A percentile compares a stretch with the other conserved stretches of the same genome.
Conservation (phyloP, 768 basidiomycete genomes). For the Dioszegia hungarica region DNA sequence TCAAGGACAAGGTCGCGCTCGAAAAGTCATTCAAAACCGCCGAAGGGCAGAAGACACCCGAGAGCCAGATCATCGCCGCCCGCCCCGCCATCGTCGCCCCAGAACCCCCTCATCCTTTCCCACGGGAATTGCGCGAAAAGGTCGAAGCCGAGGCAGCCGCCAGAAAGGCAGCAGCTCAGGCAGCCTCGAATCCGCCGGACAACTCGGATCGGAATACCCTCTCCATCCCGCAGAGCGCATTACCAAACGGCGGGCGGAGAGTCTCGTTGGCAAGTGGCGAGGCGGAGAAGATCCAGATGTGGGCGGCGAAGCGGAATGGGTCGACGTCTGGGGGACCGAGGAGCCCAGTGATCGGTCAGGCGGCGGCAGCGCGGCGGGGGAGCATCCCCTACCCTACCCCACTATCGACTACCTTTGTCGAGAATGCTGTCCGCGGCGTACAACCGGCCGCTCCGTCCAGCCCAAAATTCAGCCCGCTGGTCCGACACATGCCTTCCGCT, state of each 20-base stretch:
- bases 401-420: conserved; percentile 6
- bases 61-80: background rate
- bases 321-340: background rate
- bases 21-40: conserved; percentile 10
- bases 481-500: conserved; percentile 31
- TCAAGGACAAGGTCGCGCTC: conserved; percentile 24
- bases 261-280: conserved; percentile 38
- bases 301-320: conserved; percentile 25
- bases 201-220: background rate
- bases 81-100: background rate
- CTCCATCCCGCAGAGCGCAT: background rate
- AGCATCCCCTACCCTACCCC: conserved; percentile 47
- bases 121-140: background rate
- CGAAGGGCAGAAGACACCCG: conserved; percentile 9
- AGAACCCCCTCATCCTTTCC: background rate
- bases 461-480: conserved; percentile 24
- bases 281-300: conserved; percentile 30
- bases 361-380: conserved; percentile 25
- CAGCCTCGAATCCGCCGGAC: background rate
- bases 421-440: background rate
- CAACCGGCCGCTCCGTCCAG: too few species aligned
- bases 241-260: conserved; percentile 24
- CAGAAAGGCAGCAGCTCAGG: too few species aligned
- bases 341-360: conserved; percentile 8
- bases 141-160: background rate